phyloP scores from a whole-genome alignment of 139 green algal genomes.

The Trebouxia sp. region DNA sequence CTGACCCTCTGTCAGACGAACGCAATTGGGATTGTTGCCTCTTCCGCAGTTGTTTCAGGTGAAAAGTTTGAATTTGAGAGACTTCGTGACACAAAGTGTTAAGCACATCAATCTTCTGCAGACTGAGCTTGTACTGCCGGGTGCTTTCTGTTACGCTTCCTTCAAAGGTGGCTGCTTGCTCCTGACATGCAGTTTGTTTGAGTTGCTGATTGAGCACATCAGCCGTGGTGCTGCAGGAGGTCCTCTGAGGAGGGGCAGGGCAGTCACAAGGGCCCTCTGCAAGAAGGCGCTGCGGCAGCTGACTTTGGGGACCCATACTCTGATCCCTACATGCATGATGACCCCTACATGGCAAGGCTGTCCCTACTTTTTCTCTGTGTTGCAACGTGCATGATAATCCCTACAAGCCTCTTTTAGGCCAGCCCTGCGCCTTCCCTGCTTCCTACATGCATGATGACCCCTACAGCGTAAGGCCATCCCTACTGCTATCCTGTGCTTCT shows the following conservation, averaged over 20 bases:
- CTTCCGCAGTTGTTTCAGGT: too few species aligned
- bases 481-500: background rate
- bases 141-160: too few species aligned
- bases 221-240: too few species aligned
- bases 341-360: background rate
- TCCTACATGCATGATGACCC: conserved; percentile 23
- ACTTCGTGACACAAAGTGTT: too few species aligned
- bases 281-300: background rate
- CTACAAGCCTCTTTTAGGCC: background rate
- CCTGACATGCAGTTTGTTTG: too few species aligned
- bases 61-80: too few species aligned
- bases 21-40: too few species aligned
- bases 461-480: background rate
- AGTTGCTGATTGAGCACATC: too few species aligned
- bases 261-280: background rate
- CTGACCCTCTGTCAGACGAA: too few species aligned
- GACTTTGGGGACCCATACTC: background rate
- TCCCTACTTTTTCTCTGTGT: background rate
- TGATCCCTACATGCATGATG: conserved; percentile 21
- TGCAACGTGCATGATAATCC: background rate
- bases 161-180: too few species aligned
- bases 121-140: too few species aligned
- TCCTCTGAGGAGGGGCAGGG: background rate
- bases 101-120: too few species aligned
- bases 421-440: background rate